Evolutionary conservation across 306 rosid species (phyloP).

Genomic region (Malus orientalis): DNA sequence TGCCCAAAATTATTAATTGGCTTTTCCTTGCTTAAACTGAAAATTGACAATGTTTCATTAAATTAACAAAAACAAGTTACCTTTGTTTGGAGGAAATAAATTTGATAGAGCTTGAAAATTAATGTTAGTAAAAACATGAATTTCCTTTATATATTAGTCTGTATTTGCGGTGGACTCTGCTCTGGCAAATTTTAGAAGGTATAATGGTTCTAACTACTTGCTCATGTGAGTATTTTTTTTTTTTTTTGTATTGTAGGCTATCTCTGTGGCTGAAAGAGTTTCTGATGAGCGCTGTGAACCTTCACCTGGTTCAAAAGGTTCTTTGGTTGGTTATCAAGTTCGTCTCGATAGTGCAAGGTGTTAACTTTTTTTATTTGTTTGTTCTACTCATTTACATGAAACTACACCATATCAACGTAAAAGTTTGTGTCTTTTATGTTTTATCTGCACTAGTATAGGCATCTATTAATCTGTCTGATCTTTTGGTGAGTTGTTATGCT

Average conservation of each 20-base stretch:
- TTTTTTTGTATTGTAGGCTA: slow-evolving; percentile 48
- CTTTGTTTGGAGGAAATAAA: not conserved
- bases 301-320: slow-evolving; percentile 80
- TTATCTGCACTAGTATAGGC: not conserved
- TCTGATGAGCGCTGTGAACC: slow-evolving; percentile 90
- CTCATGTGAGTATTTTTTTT: not conserved
- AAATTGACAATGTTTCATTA: not conserved
- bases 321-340: slow-evolving; percentile 96
- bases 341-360: slow-evolving; percentile 97
- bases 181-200: not conserved
- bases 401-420: not conserved
- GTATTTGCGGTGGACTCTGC: not conserved
- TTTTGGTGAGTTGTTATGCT: not conserved
- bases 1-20: not conserved
- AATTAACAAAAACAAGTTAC: not conserved
- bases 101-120: not conserved
- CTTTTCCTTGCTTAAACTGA: not conserved
- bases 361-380: not conserved
- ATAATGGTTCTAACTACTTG: not conserved
- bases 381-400: not conserved
- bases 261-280: slow-evolving; percentile 97
- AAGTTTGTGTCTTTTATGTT: not conserved
- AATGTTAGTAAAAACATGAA: not conserved
- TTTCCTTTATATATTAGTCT: not conserved
- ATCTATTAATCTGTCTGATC: not conserved